Evolutionary conservation across 768 basidiomycete species (phyloP).

Genomic region (Boletellus sp.): DNA sequence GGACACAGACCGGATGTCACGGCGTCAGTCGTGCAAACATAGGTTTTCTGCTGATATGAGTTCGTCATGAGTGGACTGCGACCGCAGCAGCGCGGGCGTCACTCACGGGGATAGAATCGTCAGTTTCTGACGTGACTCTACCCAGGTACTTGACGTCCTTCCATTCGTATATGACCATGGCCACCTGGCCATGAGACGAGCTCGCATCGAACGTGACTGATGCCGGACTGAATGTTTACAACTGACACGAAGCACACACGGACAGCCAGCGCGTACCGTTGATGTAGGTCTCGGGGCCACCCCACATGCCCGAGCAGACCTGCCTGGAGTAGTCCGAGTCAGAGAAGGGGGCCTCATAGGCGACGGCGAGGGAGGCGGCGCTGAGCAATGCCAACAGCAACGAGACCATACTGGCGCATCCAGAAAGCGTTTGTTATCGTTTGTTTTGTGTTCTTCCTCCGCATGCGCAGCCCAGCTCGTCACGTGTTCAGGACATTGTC

Average conservation of each 20-base stretch:
- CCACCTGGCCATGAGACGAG: constrained; percentile 79
- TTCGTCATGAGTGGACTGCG: constrained; percentile 16
- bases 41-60: constrained; percentile 71
- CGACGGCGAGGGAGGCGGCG: constrained; percentile 35
- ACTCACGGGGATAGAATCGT: constrained; percentile 65
- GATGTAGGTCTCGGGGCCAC: constrained; percentile 70
- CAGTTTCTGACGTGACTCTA: constrained; percentile 50
- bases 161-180: constrained; percentile 98
- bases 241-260: constrained; percentile 3
- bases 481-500: constrained; percentile 27
- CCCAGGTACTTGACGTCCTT: constrained; percentile 82
- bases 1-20: constrained; percentile 69
- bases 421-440: constrained; percentile 27
- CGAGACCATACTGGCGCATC: constrained; percentile 23
- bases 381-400: constrained; percentile 27
- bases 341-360: constrained; percentile 62
- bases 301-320: constrained; percentile 96
- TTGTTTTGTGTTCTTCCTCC: constrained; percentile 18
- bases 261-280: constrained; percentile 54
- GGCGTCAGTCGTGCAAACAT: constrained; percentile 86
- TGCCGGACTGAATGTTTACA: constrained; percentile 14
- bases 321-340: constrained; percentile 84
- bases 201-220: constrained; percentile 71
- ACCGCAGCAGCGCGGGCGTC: constrained; percentile 3
- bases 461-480: constrained; percentile 8